phyloP scores from a whole-genome alignment of 2,329 filamentous ascomycete genomes.

The Calonectria naviculata region DNA sequence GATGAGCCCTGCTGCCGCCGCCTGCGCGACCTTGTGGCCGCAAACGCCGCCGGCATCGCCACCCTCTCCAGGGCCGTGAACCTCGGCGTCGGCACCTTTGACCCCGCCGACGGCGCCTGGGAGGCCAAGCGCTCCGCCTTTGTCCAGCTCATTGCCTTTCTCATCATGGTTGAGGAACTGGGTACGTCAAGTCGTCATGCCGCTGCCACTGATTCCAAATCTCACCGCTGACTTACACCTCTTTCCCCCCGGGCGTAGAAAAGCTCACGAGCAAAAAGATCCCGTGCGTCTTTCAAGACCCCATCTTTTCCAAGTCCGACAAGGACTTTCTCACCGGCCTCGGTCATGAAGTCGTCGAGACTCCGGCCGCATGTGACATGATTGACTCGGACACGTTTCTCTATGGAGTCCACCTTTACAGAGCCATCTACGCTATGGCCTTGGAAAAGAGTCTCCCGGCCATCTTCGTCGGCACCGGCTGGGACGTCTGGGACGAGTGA shows the following conservation, averaged over 20 bases:
- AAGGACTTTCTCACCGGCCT: constrained; percentile 64
- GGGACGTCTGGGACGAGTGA: constrained; percentile 63
- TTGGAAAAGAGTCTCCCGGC: constrained; percentile 59
- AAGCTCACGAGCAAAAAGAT: constrained; percentile 44
- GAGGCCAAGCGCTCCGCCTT: constrained; percentile 59
- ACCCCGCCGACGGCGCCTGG: constrained; percentile 59
- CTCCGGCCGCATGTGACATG: constrained; percentile 63
- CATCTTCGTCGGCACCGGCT: constrained; percentile 68
- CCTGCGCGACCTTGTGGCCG: constrained; percentile 48
- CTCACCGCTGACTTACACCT: neutral
- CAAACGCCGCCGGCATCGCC: constrained; percentile 27
- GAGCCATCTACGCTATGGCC: constrained; percentile 62
- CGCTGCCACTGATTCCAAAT: neutral
- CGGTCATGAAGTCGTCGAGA: constrained; percentile 62
- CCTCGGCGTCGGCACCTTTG: constrained; percentile 66
- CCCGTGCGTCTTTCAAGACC: constrained; percentile 64
- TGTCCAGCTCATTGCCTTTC: constrained; percentile 65
- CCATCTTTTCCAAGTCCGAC: constrained; percentile 61
- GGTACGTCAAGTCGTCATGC: constrained; percentile 44
- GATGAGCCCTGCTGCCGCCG: constrained; percentile 37
- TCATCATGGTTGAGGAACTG: constrained; percentile 57
- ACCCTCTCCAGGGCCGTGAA: constrained; percentile 56
- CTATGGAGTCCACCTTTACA: constrained; percentile 72
- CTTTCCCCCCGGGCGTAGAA: constrained; percentile 24
- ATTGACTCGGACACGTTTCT: constrained; percentile 63